Conservation (phyloP, 768 basidiomycete genomes). For the Mycena filopes region DNA sequence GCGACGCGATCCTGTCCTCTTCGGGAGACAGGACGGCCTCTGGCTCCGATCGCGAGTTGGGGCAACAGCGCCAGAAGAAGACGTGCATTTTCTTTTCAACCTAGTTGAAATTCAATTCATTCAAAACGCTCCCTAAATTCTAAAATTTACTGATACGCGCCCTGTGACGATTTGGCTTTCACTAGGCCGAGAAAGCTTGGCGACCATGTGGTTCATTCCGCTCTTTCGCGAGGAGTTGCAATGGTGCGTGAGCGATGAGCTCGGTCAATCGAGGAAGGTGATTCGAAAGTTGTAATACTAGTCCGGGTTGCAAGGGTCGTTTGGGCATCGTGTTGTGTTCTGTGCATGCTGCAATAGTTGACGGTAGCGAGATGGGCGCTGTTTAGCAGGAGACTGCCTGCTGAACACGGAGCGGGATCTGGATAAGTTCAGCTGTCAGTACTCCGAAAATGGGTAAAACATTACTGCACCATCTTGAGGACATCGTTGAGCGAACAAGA, state of each 20-base stretch:
- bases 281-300: neutral
- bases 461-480: neutral
- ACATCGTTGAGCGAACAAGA: neutral
- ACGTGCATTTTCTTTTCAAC: conserved; percentile 16
- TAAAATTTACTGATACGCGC: conserved; percentile 1
- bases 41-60: conserved; percentile 24
- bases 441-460: no score
- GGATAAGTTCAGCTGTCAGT: no score
- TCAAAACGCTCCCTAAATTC: neutral
- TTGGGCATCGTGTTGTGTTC: neutral
- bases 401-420: no score
- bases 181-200: neutral
- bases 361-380: no score
- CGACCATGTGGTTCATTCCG: neutral
- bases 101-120: neutral
- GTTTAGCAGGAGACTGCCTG: no score
- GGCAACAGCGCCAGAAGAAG: neutral
- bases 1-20: conserved; percentile 12
- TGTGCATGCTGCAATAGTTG: neutral
- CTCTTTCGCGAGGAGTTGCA: conserved; percentile 8
- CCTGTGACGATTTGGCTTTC: conserved; percentile 1
- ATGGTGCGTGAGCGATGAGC: neutral
- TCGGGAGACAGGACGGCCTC: conserved; percentile 13
- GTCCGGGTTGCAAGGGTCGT: neutral
- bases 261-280: neutral